Percentiles rank a stretch among this genome's conserved stretches.
Evolutionary conservation across 768 basidiomycete species (phyloP).

Genomic region (Phaffia australis): DNA sequence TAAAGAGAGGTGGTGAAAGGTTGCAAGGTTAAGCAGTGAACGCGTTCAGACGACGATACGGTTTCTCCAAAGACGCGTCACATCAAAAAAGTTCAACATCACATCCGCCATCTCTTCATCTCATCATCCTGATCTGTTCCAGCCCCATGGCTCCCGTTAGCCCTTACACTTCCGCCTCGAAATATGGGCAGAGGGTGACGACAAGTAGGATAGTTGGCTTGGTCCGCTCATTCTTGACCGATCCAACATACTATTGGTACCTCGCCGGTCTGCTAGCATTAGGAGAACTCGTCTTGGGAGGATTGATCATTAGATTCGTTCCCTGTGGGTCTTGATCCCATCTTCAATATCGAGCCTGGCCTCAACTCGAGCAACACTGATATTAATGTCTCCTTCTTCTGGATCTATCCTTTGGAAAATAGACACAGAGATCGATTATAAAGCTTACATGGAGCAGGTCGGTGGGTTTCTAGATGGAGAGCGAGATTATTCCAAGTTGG

Average conservation of each 20-base stretch:
- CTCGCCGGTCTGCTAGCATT: constrained; percentile 55
- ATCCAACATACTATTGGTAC: constrained; percentile 13
- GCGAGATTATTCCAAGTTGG: constrained; percentile 65
- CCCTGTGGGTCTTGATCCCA: constrained; percentile 53
- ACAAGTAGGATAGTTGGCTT: no score
- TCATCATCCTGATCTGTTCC: no score
- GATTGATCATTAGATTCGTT: constrained; percentile 66
- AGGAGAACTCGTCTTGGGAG: constrained; percentile 66
- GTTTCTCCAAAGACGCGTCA: no score
- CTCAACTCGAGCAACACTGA: neutral
- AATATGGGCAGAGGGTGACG: no score
- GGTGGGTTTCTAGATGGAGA: constrained; percentile 68
- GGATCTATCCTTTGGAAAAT: constrained; percentile 28
- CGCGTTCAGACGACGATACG: no score
- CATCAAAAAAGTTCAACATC: no score
- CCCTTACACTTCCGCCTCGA: no score
- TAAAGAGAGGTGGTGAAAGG: no score
- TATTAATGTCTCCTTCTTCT: neutral
- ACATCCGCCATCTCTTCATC: no score
- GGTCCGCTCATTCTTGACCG: constrained; percentile 4
- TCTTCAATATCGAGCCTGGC: neutral
- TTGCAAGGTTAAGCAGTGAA: no score
- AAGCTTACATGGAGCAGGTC: constrained; percentile 86
- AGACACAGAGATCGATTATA: constrained; percentile 99
- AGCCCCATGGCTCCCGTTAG: no score